Evolutionary conservation across 306 rosid species (phyloP), one percentile per base, ranked within the genome.

Genomic region (Lupinus albus): DNA sequence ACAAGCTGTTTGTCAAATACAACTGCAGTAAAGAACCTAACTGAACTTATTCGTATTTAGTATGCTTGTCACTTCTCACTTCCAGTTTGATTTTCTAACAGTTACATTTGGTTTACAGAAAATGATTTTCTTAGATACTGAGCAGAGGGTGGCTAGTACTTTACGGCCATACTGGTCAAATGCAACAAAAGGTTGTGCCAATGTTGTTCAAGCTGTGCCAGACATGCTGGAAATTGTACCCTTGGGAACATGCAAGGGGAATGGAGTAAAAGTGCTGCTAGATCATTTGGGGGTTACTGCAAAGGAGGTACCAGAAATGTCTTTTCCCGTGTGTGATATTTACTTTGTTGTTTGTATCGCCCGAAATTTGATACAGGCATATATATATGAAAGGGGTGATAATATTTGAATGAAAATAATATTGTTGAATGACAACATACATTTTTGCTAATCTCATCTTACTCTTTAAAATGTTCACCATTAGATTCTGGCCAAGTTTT

Each of bases 201-300:
- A 67, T 15, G 88, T 88, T 73, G 85, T 93, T 76, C 97, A 93
- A 81, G 89, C 98, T 69, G 89, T 83, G 66, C 85, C 88, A 21
- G 88, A 86, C 45, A 82, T 84, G 84, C 94, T 93, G 25, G 97
- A 93, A 76, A 89, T 93, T 76, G 94, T 93, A 35, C 98, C 98
- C 8, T 69, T 70, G 13, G 96, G 93, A 71, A 86, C 94, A 78
- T 88, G 91, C 3, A 93, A 88, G 80, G 98, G 98, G 62, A 80
- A 74, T 71, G 96, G 98, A 42, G 91, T 93, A 14, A 82, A 88
- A 77, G 12, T 84, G 36, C 76, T 93, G 52, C 96, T 93, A n/a
- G 96, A 93, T 83, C 97, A 93, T 71, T 76, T 93, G 76, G 94
- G 91, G 65, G 60, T 82, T 69, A 68, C 89, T 60, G 72, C 91